These are phyloP conservation scores for Scheffersomyces amazonensis DNA, from an alignment of 805 yeast genomes.

Conservation along the genomic window DNA sequence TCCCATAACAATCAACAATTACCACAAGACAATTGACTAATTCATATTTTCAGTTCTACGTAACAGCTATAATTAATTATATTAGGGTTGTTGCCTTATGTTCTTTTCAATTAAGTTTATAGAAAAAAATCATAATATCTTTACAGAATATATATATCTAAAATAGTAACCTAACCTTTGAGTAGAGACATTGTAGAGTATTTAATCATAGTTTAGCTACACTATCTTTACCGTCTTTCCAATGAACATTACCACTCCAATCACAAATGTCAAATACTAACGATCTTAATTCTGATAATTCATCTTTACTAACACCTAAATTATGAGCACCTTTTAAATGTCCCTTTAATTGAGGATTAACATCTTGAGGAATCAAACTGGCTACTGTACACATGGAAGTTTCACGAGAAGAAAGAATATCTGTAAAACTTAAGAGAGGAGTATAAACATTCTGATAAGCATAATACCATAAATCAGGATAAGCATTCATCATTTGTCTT, in stretches of 20 bases:
- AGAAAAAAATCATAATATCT: not conserved
- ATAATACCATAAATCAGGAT: constrained; percentile 82
- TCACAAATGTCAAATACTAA: constrained; percentile 62
- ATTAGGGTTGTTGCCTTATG: too few species aligned
- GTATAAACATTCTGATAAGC: constrained; percentile 73
- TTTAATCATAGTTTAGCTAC: constrained; percentile 48
- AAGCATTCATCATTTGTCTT: constrained; percentile 65
- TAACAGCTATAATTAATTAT: too few species aligned
- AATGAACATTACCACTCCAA: constrained; percentile 63
- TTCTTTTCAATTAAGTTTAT: too few species aligned
- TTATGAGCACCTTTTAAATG: constrained; percentile 85
- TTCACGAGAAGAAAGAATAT: constrained; percentile 60
- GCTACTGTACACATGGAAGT: constrained; percentile 77
- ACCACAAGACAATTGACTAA: too few species aligned
- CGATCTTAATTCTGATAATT: constrained; percentile 56
- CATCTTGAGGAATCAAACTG: constrained; percentile 86
- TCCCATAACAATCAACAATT: too few species aligned
- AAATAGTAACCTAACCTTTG: too few species aligned
- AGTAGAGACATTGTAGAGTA: not conserved
- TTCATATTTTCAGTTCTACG: too few species aligned
- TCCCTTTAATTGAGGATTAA: constrained; percentile 88
- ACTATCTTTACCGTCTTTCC: constrained; percentile 51
- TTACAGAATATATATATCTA: not conserved
- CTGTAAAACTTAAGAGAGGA: constrained; percentile 69
- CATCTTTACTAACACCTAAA: constrained; percentile 67